phyloP scores from a whole-genome alignment of 768 basidiomycete species.

The Pisolithus orientalis region DNA sequence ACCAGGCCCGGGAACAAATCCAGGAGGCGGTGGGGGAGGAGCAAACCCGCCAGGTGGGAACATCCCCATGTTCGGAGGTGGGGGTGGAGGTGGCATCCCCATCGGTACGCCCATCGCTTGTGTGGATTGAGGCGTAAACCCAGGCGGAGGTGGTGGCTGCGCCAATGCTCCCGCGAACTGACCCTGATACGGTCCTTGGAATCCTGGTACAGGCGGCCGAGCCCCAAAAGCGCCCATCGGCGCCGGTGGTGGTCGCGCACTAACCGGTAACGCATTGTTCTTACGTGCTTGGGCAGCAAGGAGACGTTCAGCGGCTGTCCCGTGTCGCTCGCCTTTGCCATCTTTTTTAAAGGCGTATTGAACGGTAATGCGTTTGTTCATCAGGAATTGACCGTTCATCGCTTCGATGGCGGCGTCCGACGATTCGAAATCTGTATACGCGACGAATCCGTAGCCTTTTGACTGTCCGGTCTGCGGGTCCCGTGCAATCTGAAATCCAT shows the following conservation, averaged over 20 bases:
- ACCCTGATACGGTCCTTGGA: slow-evolving; percentile 77
- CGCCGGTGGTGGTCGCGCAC: slow-evolving; percentile 67
- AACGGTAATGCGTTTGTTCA: slow-evolving; percentile 96
- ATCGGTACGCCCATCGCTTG: slow-evolving; percentile 27
- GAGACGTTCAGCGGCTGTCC: slow-evolving; percentile 93
- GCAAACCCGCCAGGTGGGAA: slow-evolving; percentile 44
- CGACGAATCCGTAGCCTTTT: slow-evolving; percentile 96
- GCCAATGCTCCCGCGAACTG: slow-evolving; percentile 90
- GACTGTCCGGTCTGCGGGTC: slow-evolving; percentile 80
- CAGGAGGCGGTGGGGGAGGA: slow-evolving; percentile 56
- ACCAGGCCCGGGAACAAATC: slow-evolving; percentile 47
- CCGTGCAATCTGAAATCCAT: slow-evolving; percentile 68
- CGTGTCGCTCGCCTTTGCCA: slow-evolving; percentile 96
- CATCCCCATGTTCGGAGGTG: slow-evolving; percentile 38
- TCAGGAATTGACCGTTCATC: slow-evolving; percentile 96
- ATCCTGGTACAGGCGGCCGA: slow-evolving; percentile 62
- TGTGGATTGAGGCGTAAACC: slow-evolving; percentile 68
- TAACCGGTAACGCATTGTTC: slow-evolving; percentile 83
- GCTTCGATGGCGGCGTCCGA: slow-evolving; percentile 94
- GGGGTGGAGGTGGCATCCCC: slow-evolving; percentile 33
- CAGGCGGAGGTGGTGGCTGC: slow-evolving; percentile 74
- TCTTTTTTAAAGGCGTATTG: slow-evolving; percentile 99
- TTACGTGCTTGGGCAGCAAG: slow-evolving; percentile 94
- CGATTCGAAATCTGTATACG: slow-evolving; percentile 96
- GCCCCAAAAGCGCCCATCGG: slow-evolving; percentile 62